These are phyloP conservation scores for Macrolepiota albuminosa DNA, from an alignment of 768 basidiomycete genomes.

Conservation along the genomic window DNA sequence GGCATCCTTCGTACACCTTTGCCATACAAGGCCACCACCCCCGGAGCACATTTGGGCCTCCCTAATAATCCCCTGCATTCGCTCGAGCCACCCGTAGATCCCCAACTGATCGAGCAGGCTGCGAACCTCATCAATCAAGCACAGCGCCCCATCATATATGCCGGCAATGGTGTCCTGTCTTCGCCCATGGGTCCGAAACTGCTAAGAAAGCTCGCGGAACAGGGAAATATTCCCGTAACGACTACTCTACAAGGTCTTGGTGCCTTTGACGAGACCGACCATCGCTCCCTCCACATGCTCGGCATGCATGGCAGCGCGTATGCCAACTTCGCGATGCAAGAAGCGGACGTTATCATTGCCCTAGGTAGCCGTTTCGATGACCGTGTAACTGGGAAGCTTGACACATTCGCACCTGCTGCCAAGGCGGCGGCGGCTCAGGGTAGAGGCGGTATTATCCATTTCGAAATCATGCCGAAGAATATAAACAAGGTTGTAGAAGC, in stretches of 20 bases:
- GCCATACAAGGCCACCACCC: slow-evolving; percentile 81
- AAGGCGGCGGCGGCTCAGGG: slow-evolving; percentile 79
- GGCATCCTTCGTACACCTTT: slow-evolving; percentile 82
- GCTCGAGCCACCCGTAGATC: slow-evolving; percentile 54
- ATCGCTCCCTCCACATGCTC: slow-evolving; percentile 90
- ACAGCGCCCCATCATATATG: slow-evolving; percentile 87
- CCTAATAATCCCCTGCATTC: slow-evolving; percentile 70
- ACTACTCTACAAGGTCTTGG: slow-evolving; percentile 96
- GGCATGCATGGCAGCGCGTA: slow-evolving; percentile 99
- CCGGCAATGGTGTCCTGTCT: slow-evolving; percentile 85
- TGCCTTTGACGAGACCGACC: slow-evolving; percentile 88
- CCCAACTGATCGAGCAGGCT: slow-evolving; percentile 69
- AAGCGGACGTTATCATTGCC: slow-evolving; percentile 96
- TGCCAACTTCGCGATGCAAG: slow-evolving; percentile 96
- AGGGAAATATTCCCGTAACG: slow-evolving; percentile 94
- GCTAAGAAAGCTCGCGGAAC: slow-evolving; percentile 68
- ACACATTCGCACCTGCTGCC: slow-evolving; percentile 88
- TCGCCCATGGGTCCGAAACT: slow-evolving; percentile 79
- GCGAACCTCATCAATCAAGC: slow-evolving; percentile 91
- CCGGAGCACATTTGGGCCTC: slow-evolving; percentile 68
- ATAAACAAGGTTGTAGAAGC: slow-evolving; percentile 98
- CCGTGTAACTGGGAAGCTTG: slow-evolving; percentile 91
- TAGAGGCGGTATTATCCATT: slow-evolving; percentile 96
- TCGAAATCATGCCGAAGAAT: slow-evolving; percentile 98
- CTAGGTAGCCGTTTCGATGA: slow-evolving; percentile 97